Conservation (phyloP, 2,329 filamentous ascomycete species). For the Sclerotinia subarctica region DNA sequence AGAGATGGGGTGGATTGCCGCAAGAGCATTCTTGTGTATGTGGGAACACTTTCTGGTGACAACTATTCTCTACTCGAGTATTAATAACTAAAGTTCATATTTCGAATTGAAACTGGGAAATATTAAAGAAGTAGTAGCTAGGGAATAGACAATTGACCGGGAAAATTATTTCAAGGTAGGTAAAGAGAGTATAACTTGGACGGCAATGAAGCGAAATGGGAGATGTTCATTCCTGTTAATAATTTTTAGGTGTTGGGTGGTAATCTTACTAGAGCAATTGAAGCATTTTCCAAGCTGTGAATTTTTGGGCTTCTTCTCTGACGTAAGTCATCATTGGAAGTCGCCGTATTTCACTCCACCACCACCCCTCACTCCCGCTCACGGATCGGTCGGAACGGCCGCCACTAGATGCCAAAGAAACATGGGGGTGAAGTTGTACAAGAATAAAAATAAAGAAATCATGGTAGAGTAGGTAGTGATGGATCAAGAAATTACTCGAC, state of each 20-base stretch:
- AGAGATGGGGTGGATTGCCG: slow-evolving; percentile 28
- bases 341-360: too few species aligned
- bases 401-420: not conserved
- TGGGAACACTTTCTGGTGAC: not conserved
- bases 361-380: too few species aligned
- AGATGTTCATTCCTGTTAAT: not conserved
- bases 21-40: slow-evolving; percentile 28
- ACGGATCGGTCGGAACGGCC: not conserved
- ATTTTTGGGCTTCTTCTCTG: not conserved
- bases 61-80: not conserved
- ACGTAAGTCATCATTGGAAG: not conserved
- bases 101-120: not conserved
- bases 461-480: too few species aligned
- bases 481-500: too few species aligned
- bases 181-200: not conserved
- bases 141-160: not conserved
- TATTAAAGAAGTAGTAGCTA: not conserved
- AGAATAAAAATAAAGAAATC: too few species aligned
- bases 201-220: not conserved
- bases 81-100: slow-evolving; percentile 2
- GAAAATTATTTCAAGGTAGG: not conserved
- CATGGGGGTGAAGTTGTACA: too few species aligned
- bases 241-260: not conserved
- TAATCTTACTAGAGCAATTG: not conserved
- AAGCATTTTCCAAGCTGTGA: slow-evolving; percentile 7